phyloP scores from a whole-genome alignment of 441 rosid genomes.

The Adansonia rubrostipa region DNA sequence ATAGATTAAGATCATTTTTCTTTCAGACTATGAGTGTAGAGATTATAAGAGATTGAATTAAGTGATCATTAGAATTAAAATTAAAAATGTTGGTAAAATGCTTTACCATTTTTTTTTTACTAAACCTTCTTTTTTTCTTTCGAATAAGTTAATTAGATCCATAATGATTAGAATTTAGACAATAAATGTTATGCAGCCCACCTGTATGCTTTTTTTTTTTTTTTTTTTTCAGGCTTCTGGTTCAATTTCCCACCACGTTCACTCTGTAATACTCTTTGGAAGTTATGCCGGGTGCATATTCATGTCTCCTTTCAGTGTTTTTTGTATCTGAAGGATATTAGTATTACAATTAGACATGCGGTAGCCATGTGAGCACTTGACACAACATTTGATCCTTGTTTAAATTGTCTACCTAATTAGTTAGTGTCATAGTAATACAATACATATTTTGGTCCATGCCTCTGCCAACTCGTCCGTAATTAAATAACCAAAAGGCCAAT shows the following conservation, averaged over 20 bases:
- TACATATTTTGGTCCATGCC: slow-evolving; percentile 20
- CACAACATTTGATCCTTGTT: not conserved
- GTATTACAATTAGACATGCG: not conserved
- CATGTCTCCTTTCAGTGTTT: not conserved
- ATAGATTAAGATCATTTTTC: not conserved
- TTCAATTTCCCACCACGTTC: not conserved
- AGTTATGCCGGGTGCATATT: not conserved
- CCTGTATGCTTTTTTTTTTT: too few relatives aligned
- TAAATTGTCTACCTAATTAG: not conserved
- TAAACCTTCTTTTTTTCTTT: not conserved
- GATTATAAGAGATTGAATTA: too few relatives aligned
- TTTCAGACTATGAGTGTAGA: not conserved
- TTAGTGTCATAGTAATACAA: not conserved
- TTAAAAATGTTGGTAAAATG: too few relatives aligned
- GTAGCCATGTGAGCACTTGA: slow-evolving; percentile 9
- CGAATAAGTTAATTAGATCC: not conserved
- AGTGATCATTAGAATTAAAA: too few relatives aligned
- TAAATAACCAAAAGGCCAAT: not conserved
- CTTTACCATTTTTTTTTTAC: too few relatives aligned
- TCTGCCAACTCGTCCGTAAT: not conserved
- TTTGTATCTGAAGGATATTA: not conserved
- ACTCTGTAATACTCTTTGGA: not conserved
- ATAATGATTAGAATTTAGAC: not conserved
- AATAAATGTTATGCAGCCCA: not conserved
- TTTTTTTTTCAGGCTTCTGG: not conserved